phyloP scores from a whole-genome alignment of 179 eudicot species.

The Spergularia azorica region DNA sequence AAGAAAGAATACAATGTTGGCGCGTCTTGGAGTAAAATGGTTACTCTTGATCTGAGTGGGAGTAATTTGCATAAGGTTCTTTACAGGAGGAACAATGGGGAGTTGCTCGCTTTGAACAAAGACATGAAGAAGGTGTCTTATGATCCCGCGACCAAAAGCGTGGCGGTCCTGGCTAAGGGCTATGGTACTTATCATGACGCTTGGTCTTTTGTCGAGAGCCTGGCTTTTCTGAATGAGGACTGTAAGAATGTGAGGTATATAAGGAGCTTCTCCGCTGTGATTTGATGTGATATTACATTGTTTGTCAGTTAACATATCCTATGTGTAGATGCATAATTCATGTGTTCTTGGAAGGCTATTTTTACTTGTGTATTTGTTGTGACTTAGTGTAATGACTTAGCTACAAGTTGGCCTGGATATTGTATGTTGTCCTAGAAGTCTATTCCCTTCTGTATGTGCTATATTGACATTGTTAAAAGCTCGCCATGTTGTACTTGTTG shows the following conservation, averaged over 20 bases:
- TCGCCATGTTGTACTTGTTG: too few species aligned
- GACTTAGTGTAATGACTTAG: too few species aligned
- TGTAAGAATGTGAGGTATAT: constrained; percentile 9
- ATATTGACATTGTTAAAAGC: too few species aligned
- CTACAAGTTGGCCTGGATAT: too few species aligned
- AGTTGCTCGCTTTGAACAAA: neutral
- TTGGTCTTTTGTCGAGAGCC: constrained; percentile 9
- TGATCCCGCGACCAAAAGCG: constrained; percentile 12
- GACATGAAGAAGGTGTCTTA: neutral
- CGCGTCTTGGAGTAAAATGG: constrained; percentile 7
- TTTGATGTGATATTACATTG: too few species aligned
- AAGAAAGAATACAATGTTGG: constrained; percentile 9
- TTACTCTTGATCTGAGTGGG: constrained; percentile 7
- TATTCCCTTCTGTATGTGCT: too few species aligned
- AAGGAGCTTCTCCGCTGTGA: neutral
- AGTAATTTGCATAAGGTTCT: neutral
- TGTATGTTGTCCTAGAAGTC: too few species aligned
- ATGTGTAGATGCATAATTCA: too few species aligned
- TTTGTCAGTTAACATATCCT: too few species aligned
- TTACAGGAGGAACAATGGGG: constrained; percentile 9
- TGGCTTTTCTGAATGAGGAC: constrained; percentile 15
- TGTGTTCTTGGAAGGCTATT: too few species aligned
- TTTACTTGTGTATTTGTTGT: too few species aligned
- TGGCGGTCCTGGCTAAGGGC: neutral
- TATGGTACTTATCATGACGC: neutral